Conservation (phyloP, 2,329 filamentous ascomycete species). For the Phaeosphaeriaceae sp. region DNA sequence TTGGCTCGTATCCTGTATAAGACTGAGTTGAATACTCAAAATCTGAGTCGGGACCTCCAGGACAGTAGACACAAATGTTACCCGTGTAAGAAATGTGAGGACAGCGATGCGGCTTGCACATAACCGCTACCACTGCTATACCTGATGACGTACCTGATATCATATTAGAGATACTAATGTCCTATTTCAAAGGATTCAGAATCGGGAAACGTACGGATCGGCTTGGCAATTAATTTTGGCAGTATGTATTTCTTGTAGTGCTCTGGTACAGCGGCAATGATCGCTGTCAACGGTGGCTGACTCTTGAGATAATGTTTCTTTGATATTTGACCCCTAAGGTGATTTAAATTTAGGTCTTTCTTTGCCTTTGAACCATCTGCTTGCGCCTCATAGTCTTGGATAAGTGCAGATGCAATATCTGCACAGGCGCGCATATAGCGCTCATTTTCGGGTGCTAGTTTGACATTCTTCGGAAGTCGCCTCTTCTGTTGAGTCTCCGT, state of each 20-base stretch:
- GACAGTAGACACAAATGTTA: slow-evolving; percentile 99
- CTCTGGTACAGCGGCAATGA: slow-evolving; percentile 98
- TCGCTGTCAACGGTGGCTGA: slow-evolving; percentile 91
- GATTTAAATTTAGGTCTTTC: slow-evolving; percentile 92
- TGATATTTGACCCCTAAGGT: slow-evolving; percentile 81
- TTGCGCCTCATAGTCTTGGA: slow-evolving; percentile 88
- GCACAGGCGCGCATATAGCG: slow-evolving; percentile 92
- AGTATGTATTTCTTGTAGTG: slow-evolving; percentile 99
- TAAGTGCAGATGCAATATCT: slow-evolving; percentile 90
- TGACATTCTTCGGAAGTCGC: slow-evolving; percentile 70
- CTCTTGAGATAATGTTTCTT: slow-evolving; percentile 91
- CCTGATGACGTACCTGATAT: slow-evolving; percentile 82
- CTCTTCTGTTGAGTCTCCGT: slow-evolving; percentile 57
- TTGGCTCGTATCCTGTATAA: slow-evolving; percentile 98
- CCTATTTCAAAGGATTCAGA: background rate
- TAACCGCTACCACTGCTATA: slow-evolving; percentile 97
- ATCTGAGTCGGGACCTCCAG: slow-evolving; percentile 95
- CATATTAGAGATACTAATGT: background rate
- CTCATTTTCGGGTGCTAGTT: slow-evolving; percentile 90
- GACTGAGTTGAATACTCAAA: slow-evolving; percentile 99
- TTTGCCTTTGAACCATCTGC: slow-evolving; percentile 74
- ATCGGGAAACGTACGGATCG: slow-evolving; percentile 70
- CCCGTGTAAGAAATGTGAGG: slow-evolving; percentile 98
- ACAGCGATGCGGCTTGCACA: slow-evolving; percentile 98
- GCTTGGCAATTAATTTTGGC: slow-evolving; percentile 95